phyloP scores from a whole-genome alignment of 805 yeast species.

The Brettanomyces anomalus region DNA sequence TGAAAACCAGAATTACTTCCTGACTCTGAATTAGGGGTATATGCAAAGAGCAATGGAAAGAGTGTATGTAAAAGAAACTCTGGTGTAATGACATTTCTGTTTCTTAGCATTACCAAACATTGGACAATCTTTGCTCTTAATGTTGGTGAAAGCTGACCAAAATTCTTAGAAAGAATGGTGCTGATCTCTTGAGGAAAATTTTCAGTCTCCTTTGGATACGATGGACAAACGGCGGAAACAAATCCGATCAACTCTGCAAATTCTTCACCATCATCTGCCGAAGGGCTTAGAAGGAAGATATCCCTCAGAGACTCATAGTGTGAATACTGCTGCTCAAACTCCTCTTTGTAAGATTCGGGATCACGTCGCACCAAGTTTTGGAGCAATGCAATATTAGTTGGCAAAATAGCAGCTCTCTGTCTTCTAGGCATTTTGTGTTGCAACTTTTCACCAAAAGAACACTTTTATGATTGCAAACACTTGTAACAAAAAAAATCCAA shows the following conservation, averaged over 20 bases:
- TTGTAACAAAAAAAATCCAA: no score
- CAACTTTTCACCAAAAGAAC: background rate
- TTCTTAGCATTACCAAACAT: conserved; percentile 81
- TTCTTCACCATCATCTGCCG: conserved; percentile 50
- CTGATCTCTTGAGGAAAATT: conserved; percentile 77
- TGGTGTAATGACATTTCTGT: conserved; percentile 69
- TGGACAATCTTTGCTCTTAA: conserved; percentile 87
- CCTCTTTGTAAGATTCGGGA: conserved; percentile 90
- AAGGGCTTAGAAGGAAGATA: conserved; percentile 68
- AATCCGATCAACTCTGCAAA: conserved; percentile 84
- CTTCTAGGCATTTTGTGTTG: conserved; percentile 58
- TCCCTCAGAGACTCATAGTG: conserved; percentile 90
- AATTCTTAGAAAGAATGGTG: conserved; percentile 60
- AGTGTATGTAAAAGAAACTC: conserved; percentile 78
- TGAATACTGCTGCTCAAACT: conserved; percentile 83
- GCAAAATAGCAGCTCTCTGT: conserved; percentile 88
- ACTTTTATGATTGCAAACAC: no score
- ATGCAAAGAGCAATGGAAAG: conserved; percentile 75
- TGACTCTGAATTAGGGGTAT: conserved; percentile 40
- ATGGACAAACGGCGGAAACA: conserved; percentile 82
- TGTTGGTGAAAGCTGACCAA: conserved; percentile 73
- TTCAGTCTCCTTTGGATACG: conserved; percentile 84
- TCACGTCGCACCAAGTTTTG: conserved; percentile 92
- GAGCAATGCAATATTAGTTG: conserved; percentile 81
- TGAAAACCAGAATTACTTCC: conserved; percentile 41